Evolutionary conservation across 2,329 filamentous ascomycete genomes (phyloP).

Genomic region (Sclerotinia sclerotiorum): DNA sequence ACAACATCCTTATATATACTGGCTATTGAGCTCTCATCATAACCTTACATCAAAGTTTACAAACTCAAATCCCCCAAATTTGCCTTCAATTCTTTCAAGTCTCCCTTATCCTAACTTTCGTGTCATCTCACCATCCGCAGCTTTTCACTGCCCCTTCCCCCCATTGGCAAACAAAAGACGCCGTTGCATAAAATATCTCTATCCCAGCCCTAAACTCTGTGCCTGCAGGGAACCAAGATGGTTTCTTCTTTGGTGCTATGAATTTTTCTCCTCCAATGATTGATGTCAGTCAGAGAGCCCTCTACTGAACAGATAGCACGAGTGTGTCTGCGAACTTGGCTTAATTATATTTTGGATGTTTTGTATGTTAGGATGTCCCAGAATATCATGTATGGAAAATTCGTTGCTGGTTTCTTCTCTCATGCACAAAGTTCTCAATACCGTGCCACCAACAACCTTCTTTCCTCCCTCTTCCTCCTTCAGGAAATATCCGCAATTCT

Average conservation of each 20-base stretch:
- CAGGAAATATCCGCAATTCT: conserved; percentile 47
- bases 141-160: conserved; percentile 32
- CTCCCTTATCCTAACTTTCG: neutral
- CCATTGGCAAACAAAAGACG: conserved; percentile 37
- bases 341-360: conserved; percentile 41
- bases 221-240: conserved; percentile 34
- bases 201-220: conserved; percentile 28
- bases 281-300: conserved; percentile 48
- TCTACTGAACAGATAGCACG: conserved; percentile 54
- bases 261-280: conserved; percentile 41
- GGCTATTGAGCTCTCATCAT: too few species aligned
- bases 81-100: neutral
- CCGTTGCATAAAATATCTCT: conserved; percentile 31
- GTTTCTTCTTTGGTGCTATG: conserved; percentile 30
- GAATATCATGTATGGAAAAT: conserved; percentile 55
- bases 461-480: conserved; percentile 51
- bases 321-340: conserved; percentile 48
- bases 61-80: conserved; percentile 4
- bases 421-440: conserved; percentile 49
- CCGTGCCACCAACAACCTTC: conserved; percentile 48
- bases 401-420: conserved; percentile 49
- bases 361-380: conserved; percentile 44
- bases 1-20: neutral
- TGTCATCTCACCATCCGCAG: conserved; percentile 13
- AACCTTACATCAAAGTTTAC: neutral